Evolutionary conservation across 495 filamentous ascomycete species (phyloP), one percentile per base, ranked within the genome.

Genomic region (Talaromyces thailandensis): DNA sequence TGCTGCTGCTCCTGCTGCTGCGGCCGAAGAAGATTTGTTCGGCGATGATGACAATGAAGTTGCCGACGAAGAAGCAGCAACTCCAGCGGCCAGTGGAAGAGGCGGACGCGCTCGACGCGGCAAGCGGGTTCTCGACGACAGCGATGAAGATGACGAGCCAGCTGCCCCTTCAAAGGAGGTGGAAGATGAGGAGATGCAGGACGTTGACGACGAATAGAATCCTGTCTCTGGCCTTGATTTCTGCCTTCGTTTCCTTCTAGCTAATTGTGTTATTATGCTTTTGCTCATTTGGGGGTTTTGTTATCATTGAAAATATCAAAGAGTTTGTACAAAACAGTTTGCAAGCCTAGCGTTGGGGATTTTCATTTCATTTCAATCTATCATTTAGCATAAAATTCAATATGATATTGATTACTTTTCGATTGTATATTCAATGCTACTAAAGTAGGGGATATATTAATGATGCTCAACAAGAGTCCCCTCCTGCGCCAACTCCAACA

Each of bases 401-500:
- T 55, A 25, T 26, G 21, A 55, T 26, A 14, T 14, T 55, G 51
- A 16, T 26, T 55, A 26, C 43, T 55, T 26, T 55, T 55, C 51
- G 12, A 4, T 11, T 55, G 6, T 53, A 3, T 53, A 11, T 14
- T 53, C 1, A 2, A 14, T 53, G 26, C 11, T 53, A 28, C 14
- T 5, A 26, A 55, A 18, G n/a, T n/a, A n/a, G n/a, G 6, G 51
- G 51, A 14, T 55, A 55, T 55, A 26, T 57, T 79, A 63, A 26
- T 66, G 64, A 25, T 60, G 63, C 52, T 62, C 59, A 28, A 95
- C 85, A 25, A 82, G 88, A 1, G 91, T 87, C 43, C 93, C 93
- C 7, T 84, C 88, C 64, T 96, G 83, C 0, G 93, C 93, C 3
- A 91, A 92, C 74, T 94, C 88, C 25, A 98, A 81, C 62, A 98